Evolutionary conservation across 2,329 filamentous ascomycete species (phyloP).

Genomic region (Ceratocystis huliohia): DNA sequence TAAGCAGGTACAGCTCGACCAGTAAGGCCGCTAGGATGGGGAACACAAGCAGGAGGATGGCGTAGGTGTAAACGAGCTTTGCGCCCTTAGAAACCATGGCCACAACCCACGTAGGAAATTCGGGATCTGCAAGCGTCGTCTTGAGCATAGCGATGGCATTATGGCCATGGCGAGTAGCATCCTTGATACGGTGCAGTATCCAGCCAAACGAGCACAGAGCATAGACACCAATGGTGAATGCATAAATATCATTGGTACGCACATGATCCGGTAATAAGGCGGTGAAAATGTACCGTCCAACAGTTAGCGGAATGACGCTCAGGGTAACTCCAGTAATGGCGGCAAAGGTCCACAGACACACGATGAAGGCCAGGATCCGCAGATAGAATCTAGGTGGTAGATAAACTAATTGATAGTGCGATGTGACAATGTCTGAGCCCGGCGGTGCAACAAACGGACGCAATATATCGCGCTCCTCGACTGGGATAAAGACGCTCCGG

Average conservation of each 20-base stretch:
- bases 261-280: constrained; percentile 57
- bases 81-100: constrained; percentile 27
- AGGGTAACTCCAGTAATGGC: constrained; percentile 72
- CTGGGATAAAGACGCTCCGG: constrained; percentile 61
- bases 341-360: constrained; percentile 87
- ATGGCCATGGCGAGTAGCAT: background rate
- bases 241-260: constrained; percentile 87
- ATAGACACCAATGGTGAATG: constrained; percentile 83
- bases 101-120: constrained; percentile 23
- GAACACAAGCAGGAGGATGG: constrained; percentile 61
- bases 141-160: background rate
- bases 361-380: constrained; percentile 72
- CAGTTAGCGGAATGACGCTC: constrained; percentile 74
- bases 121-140: constrained; percentile 21
- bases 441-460: background rate
- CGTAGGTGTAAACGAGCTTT: constrained; percentile 60
- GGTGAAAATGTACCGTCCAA: constrained; percentile 69
- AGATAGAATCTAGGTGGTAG: constrained; percentile 73
- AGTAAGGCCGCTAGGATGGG: constrained; percentile 68
- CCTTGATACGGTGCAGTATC: constrained; percentile 38
- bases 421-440: constrained; percentile 40
- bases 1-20: constrained; percentile 76
- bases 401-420: constrained; percentile 59
- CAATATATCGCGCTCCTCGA: constrained; percentile 36
- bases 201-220: constrained; percentile 59